Evolutionary conservation across 2,329 filamentous ascomycete species (phyloP), one percentile per base, ranked within the genome.

Genomic region (Cadophora sp.): DNA sequence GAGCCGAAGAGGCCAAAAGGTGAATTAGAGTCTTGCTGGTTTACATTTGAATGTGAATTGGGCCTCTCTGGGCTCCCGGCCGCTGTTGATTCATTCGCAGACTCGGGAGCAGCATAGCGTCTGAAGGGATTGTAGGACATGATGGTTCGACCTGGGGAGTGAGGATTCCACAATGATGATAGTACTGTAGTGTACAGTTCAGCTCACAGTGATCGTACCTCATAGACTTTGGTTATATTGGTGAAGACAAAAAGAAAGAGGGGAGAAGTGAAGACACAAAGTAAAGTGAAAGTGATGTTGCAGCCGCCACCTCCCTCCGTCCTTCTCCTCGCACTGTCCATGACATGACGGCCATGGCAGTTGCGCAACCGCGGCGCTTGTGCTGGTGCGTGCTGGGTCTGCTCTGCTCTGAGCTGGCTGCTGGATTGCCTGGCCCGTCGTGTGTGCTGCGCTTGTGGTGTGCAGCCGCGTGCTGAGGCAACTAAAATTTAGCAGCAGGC

Each of bases 91-190:
- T 61, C 59, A 39, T 48, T 39, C 30, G 13, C 6, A 33, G 53
- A 39, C 53, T 56, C 59, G 59, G 30, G 22, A 20, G 24, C 27
- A 20, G 43, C 45, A 50, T 39, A 51, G 20, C 45, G 16, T 18
- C 22, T n/a, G n/a, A 61, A 50, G 4, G 20, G 43, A 24, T 61
- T 20, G 45, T 39, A 61, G 43, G 59, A 61, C 59, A 61, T 61
- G 24, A 3, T 22, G 22, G 53, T 20, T 13, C 22, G 20, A 22
- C 41, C 50, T 33, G 50, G 50, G 2, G 48, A 27, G 50, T 9
- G 48, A 27, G 48, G 50, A 27, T 30, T 20, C 36, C 36, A 11
- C 22, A 24, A 18, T 0, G 27, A 24, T 9, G 48, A 50, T 33
- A 7, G 50, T 30, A 3, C 27, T 6, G 27, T 30, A 30, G 4